Conservation (phyloP, 106 monocot species). For the Phalaenopsis equestris region DNA sequence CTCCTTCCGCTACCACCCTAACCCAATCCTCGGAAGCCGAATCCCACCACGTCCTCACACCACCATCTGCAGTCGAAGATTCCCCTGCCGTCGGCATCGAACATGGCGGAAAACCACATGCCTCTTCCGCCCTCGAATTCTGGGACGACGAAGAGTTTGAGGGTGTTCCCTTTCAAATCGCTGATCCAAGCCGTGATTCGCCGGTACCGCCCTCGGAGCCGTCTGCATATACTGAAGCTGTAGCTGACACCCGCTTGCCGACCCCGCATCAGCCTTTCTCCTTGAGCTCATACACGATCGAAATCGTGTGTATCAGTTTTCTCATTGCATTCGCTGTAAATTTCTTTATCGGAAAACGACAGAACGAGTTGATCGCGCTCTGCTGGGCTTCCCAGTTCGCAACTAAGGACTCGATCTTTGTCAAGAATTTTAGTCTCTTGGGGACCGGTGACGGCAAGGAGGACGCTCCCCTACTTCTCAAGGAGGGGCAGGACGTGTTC, state of each 20-base stretch:
- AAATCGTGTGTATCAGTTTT: constrained; percentile 71
- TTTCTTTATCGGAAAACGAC: constrained; percentile 67
- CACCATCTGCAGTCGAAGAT: constrained; percentile 14
- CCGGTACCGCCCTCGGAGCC: constrained; percentile 1
- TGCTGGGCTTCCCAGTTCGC: constrained; percentile 83
- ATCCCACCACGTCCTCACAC: constrained; percentile 17
- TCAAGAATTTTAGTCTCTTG: constrained; percentile 86
- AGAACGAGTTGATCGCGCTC: constrained; percentile 82
- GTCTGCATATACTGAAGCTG: neutral
- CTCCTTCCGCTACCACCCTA: constrained; percentile 6
- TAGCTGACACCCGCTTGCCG: neutral
- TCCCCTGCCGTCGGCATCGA: constrained; percentile 14
- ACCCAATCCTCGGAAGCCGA: constrained; percentile 7
- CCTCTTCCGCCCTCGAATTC: constrained; percentile 26
- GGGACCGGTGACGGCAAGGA: constrained; percentile 85
- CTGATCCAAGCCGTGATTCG: neutral
- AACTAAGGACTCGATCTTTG: constrained; percentile 62
- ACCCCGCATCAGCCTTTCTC: constrained; percentile 6
- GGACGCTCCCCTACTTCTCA: constrained; percentile 74
- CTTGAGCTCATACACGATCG: constrained; percentile 38
- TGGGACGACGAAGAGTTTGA: constrained; percentile 99
- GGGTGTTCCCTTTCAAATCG: constrained; percentile 52
- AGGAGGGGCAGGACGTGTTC: constrained; percentile 88
- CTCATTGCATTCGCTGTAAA: constrained; percentile 67
- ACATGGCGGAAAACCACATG: constrained; percentile 3